Conservation (phyloP, 192 early-diverging fungal genomes). For the Coemansia guatemalensis region DNA sequence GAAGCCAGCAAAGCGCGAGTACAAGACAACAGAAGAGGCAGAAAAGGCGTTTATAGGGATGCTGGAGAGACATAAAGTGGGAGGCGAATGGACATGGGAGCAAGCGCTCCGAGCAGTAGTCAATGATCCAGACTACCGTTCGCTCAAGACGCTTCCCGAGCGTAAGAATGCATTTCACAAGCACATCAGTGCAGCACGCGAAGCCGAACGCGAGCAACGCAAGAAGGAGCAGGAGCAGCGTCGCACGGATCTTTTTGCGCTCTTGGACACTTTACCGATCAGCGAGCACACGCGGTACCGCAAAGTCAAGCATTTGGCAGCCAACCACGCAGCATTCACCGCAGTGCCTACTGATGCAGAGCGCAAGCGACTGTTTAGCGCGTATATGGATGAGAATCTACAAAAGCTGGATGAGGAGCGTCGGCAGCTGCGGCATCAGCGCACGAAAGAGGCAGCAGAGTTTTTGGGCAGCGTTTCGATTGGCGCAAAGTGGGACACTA, state of each 20-base stretch:
- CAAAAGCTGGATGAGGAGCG: constrained; percentile 68
- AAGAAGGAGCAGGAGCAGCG: constrained; percentile 31
- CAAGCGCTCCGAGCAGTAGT: constrained; percentile 84
- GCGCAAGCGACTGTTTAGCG: constrained; percentile 66
- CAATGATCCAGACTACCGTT: constrained; percentile 80
- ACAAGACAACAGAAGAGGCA: constrained; percentile 77
- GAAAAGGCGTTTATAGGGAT: constrained; percentile 74
- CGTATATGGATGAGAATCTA: constrained; percentile 67
- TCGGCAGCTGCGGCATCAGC: constrained; percentile 58
- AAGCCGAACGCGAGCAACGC: constrained; percentile 49
- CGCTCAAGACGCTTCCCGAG: constrained; percentile 75
- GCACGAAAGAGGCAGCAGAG: constrained; percentile 54
- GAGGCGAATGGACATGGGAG: constrained; percentile 89
- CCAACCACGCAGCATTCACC: constrained; percentile 60
- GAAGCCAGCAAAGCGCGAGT: constrained; percentile 53
- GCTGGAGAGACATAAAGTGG: constrained; percentile 70
- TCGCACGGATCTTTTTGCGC: constrained; percentile 55
- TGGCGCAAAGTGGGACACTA: constrained; percentile 27
- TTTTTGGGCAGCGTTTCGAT: constrained; percentile 12
- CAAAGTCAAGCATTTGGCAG: constrained; percentile 57
- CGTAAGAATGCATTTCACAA: constrained; percentile 79
- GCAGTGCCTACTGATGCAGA: constrained; percentile 62
- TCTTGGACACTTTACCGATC: constrained; percentile 57
- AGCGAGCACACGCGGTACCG: constrained; percentile 58
- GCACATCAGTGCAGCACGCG: constrained; percentile 58